Conservation (phyloP, 352 stramenopile species). For the Sclerospora graminicola region DNA sequence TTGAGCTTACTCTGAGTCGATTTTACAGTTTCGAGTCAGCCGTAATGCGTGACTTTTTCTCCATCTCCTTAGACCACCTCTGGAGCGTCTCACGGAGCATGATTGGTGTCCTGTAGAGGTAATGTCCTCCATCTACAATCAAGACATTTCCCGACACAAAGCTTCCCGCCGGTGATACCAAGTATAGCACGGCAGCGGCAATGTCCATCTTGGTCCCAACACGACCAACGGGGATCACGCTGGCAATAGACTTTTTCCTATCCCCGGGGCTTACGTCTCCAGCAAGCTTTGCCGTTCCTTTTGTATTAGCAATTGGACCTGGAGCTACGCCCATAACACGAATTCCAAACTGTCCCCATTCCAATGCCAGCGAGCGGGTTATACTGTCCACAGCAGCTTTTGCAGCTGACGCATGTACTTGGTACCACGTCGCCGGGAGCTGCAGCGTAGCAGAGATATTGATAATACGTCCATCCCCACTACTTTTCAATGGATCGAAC, state of each 20-base stretch:
- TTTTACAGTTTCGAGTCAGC: conserved; percentile 36
- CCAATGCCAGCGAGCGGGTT: conserved; percentile 90
- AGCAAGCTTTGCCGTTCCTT: conserved; percentile 88
- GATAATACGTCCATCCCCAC: conserved; percentile 79
- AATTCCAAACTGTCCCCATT: conserved; percentile 93
- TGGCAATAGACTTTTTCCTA: conserved; percentile 38
- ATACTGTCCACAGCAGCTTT: conserved; percentile 94
- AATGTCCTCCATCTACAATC: conserved; percentile 78
- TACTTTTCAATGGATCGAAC: conserved; percentile 72
- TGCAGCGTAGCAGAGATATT: conserved; percentile 95
- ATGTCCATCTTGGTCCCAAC: conserved; percentile 83
- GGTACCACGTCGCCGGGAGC: conserved; percentile 88
- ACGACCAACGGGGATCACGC: conserved; percentile 56
- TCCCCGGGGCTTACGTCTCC: conserved; percentile 33
- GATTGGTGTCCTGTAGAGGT: conserved; percentile 64
- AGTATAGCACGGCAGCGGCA: conserved; percentile 65
- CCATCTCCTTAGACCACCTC: conserved; percentile 68
- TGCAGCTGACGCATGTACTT: conserved; percentile 91
- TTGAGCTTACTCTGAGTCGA: no score
- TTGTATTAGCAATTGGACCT: conserved; percentile 91
- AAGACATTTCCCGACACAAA: conserved; percentile 80
- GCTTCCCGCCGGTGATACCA: conserved; percentile 60
- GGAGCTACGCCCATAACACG: conserved; percentile 92
- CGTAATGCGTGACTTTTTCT: conserved; percentile 46
- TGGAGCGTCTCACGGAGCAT: conserved; percentile 65